Conservation (phyloP, 768 basidiomycete species). For the Rhizopogon roseolus region DNA sequence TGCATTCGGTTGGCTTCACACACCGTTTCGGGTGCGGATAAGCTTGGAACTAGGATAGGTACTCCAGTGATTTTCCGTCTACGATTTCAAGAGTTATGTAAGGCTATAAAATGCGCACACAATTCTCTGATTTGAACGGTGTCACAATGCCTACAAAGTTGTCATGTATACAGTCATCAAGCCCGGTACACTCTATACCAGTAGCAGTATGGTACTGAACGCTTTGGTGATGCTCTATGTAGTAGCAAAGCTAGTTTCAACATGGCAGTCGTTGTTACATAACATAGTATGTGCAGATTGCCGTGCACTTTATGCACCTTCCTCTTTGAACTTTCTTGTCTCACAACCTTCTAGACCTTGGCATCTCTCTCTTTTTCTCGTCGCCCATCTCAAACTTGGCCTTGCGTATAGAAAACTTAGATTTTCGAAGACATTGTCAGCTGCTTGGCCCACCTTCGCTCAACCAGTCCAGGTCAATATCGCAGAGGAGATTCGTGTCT, state of each 20-base stretch:
- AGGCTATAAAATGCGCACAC: too few species aligned
- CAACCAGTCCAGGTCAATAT: conserved; percentile 1
- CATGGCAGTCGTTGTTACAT: conserved; percentile 4
- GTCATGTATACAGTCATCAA: conserved; percentile 12
- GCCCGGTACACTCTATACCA: conserved; percentile 12
- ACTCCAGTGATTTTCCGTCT: too few species aligned
- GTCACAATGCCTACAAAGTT: conserved; percentile 1
- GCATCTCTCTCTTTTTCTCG: conserved; percentile 9
- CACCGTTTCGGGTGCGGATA: too few species aligned
- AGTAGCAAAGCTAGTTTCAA: neutral
- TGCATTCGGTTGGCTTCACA: too few species aligned
- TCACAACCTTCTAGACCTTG: conserved; percentile 4
- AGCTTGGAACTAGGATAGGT: too few species aligned
- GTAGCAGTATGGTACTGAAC: conserved; percentile 7
- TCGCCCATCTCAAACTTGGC: conserved; percentile 8
- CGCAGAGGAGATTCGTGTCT: neutral
- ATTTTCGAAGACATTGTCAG: neutral
- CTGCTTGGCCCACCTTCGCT: neutral
- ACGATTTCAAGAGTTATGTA: too few species aligned
- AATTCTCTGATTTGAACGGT: neutral
- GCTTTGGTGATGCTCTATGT: neutral
- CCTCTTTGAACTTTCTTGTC: neutral
- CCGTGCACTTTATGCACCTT: conserved; percentile 2
- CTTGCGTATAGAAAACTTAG: neutral
- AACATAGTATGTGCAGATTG: conserved; percentile 8